phyloP scores from a whole-genome alignment of 345 rosid species.

The Camelina laxa region DNA sequence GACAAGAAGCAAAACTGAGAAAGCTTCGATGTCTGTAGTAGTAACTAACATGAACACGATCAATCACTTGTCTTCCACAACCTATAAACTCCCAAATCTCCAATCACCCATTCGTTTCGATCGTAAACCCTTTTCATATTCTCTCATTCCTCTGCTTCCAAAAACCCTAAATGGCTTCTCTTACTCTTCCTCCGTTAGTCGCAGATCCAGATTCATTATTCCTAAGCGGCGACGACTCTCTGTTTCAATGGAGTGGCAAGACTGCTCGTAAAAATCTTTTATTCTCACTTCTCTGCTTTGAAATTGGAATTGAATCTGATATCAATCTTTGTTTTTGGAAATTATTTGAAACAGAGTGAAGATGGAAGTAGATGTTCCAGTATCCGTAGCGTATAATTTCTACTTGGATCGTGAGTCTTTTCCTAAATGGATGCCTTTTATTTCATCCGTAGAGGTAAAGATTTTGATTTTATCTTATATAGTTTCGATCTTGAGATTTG shows the following conservation, averaged over 20 bases:
- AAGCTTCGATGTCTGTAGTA: slow-evolving; percentile 37
- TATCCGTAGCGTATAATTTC: slow-evolving; percentile 42
- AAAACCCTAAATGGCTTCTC: slow-evolving; percentile 48
- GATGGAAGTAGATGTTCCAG: slow-evolving; percentile 50
- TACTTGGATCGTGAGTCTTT: slow-evolving; percentile 49
- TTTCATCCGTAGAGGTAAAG: slow-evolving; percentile 40
- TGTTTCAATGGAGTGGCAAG: slow-evolving; percentile 94
- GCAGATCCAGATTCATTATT: slow-evolving; percentile 40
- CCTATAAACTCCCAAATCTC: slow-evolving; percentile 22
- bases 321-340: not conserved
- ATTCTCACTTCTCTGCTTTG: not conserved
- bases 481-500: not conserved
- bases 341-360: slow-evolving; percentile 38
- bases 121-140: slow-evolving; percentile 45
- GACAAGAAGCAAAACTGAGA: not conserved
- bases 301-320: not conserved
- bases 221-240: slow-evolving; percentile 60
- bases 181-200: slow-evolving; percentile 28
- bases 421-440: slow-evolving; percentile 51
- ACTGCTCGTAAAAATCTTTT: slow-evolving; percentile 66
- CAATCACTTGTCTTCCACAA: slow-evolving; percentile 19
- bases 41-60: slow-evolving; percentile 39
- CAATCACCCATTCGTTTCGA: slow-evolving; percentile 24
- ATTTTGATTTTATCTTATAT: not conserved
- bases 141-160: slow-evolving; percentile 18